These are phyloP conservation scores for Penicillium thymicola DNA, from an alignment of 2,329 filamentous ascomycete species.

Conservation along the genomic window DNA sequence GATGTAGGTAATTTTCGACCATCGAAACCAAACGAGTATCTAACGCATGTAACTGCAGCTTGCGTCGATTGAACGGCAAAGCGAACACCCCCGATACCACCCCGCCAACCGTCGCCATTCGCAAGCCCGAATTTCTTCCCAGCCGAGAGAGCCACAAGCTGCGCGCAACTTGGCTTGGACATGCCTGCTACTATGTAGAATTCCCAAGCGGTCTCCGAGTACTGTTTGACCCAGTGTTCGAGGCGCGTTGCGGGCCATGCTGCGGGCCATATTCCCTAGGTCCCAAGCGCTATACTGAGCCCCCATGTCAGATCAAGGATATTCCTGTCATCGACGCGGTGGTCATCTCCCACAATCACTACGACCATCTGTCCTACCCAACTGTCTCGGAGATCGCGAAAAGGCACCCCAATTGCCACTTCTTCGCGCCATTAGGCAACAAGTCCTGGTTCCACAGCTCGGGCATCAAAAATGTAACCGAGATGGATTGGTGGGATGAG, in stretches of 20 bases:
- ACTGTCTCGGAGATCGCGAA: constrained; percentile 69
- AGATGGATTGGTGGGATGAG: constrained; percentile 95
- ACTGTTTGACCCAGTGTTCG: constrained; percentile 91
- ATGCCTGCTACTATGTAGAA: constrained; percentile 91
- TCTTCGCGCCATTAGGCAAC: constrained; percentile 81
- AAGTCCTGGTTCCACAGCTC: constrained; percentile 73
- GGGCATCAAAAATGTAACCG: constrained; percentile 74
- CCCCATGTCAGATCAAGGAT: constrained; percentile 72
- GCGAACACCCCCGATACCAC: constrained; percentile 59
- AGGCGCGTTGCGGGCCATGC: constrained; percentile 77
- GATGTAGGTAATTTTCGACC: constrained; percentile 13
- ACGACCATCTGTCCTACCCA: constrained; percentile 81
- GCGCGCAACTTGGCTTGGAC: constrained; percentile 89
- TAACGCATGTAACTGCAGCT: background rate
- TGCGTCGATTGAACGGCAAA: constrained; percentile 49
- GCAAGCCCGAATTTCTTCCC: constrained; percentile 64
- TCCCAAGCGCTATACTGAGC: constrained; percentile 73
- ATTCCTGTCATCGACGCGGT: constrained; percentile 61
- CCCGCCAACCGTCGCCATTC: constrained; percentile 64
- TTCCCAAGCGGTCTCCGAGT: constrained; percentile 82
- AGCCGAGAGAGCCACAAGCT: constrained; percentile 59
- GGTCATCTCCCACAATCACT: constrained; percentile 85
- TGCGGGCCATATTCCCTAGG: constrained; percentile 74
- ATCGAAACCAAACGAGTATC: background rate
- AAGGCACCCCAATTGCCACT: constrained; percentile 73